These are phyloP conservation scores for Schoenoplectus triqueter DNA, from an alignment of 202 grass and related monocot species.

Conservation along the genomic window DNA sequence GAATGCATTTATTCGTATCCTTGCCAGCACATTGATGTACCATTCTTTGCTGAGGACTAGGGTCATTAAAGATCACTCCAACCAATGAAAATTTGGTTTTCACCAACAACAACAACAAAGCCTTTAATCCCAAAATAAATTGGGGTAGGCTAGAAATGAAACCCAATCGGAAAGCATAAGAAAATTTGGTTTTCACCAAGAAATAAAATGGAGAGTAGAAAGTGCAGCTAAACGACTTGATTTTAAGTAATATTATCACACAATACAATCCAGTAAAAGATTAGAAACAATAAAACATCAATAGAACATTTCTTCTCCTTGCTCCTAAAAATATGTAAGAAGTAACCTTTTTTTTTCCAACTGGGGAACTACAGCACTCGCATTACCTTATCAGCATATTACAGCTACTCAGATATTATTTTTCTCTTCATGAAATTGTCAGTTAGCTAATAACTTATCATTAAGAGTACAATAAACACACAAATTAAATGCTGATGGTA, in stretches of 20 bases:
- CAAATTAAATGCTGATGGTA: not conserved
- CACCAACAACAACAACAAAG: not conserved
- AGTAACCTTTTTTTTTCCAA: not conserved
- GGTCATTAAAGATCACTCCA: slow-evolving; percentile 59
- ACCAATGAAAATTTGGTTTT: not conserved
- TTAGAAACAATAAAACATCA: not conserved
- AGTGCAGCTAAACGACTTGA: not conserved
- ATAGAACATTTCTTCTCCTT: not conserved
- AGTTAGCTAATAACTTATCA: not conserved
- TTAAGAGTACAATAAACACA: not conserved
- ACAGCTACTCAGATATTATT: not conserved
- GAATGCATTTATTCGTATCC: slow-evolving; percentile 91
- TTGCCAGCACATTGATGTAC: slow-evolving; percentile 90
- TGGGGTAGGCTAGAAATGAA: too few relatives aligned
- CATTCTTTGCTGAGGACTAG: slow-evolving; percentile 87
- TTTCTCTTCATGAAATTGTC: not conserved
- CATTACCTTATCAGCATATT: not conserved
- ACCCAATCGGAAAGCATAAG: too few relatives aligned
- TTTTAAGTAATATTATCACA: not conserved
- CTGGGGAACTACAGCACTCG: not conserved
- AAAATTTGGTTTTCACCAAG: not conserved
- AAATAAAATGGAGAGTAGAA: not conserved
- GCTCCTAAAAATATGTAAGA: not conserved
- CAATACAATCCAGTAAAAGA: not conserved
- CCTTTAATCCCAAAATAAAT: too few relatives aligned